Base-by-base conservation (phyloP, 2,329 filamentous ascomycete species). In the Pestalotiopsis sp. region DNA sequence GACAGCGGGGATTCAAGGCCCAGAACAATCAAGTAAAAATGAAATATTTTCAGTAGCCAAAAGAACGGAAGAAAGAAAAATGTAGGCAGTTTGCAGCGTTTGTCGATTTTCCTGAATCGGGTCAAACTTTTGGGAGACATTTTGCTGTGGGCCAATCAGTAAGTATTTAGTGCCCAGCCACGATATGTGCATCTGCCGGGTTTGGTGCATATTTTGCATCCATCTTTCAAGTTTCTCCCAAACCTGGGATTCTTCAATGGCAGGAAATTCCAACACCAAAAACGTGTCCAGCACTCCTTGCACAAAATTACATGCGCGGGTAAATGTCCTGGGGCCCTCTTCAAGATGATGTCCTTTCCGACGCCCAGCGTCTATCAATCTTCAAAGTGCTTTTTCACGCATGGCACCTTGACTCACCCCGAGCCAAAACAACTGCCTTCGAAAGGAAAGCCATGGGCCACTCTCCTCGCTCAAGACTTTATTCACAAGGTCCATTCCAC, bases 401-500 rank as follows among this genome's bases (percentile, higher is more conserved):
- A 93, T 75, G 90, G 90, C 56, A 84, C 84, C 13, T 88, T 95
- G 78, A 83, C 85, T 38, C 91, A 93, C 80, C 83, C 95, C 59
- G 90, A 97, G 78, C 85, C 89, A 5, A 86, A 87, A 68, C 91
- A 94, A 75, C 86, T 89, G 38, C 91, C 94, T 2, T 84, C 83
- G 5, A 95, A 92, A 76, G 91, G 89, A 75, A 90, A 92, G 74
- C 95, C 94, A 3, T 97, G 95, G 85, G 86, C 88, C 0, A 85
- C 89, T 0, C 86, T 97, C 71, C 79, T 87, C 27, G 81, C 84
- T 1, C 89, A 92, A 65, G 85, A 86, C 49, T 94, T 92, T 76
- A 84, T 91, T 27, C 91, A 95, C 76, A 92, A 89, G 74, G 91
- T 91, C 78, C 67, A 76, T 70, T 20, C 39, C 4, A 27, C 25